Percentiles rank a stretch among this genome's conserved stretches.
These are phyloP conservation scores for Penstemon davidsonii DNA, from an alignment of 257 asterid species.

Conservation along the genomic window DNA sequence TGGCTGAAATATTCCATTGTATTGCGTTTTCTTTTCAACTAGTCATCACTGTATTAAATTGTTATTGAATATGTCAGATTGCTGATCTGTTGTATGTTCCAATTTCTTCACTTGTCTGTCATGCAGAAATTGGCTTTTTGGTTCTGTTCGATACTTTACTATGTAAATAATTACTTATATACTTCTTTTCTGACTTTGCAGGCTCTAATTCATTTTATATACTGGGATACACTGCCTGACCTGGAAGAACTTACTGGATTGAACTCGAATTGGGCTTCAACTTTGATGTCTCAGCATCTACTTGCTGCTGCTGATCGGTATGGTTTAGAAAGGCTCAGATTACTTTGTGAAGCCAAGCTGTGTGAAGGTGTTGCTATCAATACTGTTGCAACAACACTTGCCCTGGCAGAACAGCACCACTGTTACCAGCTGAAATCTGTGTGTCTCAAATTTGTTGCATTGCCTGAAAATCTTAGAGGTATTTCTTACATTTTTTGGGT, in stretches of 20 bases:
- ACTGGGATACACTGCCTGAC: slow-evolving; percentile 83
- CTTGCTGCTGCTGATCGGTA: slow-evolving; percentile 97
- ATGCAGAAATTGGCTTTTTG: background rate
- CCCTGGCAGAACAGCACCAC: slow-evolving; percentile 96
- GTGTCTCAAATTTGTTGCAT: slow-evolving; percentile 81
- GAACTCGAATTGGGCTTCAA: slow-evolving; percentile 81
- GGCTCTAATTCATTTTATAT: slow-evolving; percentile 89
- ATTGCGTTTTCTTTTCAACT: background rate
- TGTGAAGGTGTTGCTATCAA: slow-evolving; percentile 85
- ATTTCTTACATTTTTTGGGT: slow-evolving; percentile 5
- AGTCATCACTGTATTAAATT: no score
- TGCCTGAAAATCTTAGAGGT: slow-evolving; percentile 90
- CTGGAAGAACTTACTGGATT: slow-evolving; percentile 90
- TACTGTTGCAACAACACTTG: slow-evolving; percentile 94
- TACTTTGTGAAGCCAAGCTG: slow-evolving; percentile 80
- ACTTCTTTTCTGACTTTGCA: slow-evolving; percentile 33
- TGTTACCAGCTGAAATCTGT: slow-evolving; percentile 85
- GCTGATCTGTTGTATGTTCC: background rate
- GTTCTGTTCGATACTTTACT: background rate
- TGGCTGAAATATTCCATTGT: background rate
- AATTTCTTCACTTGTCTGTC: no score
- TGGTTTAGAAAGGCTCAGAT: slow-evolving; percentile 84
- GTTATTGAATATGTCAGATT: background rate
- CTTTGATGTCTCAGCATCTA: slow-evolving; percentile 92
- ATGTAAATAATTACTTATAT: slow-evolving; percentile 2